Percentiles rank a stretch among this genome's conserved stretches.
These are phyloP conservation scores for Onygenales sp. DNA, from an alignment of 2,329 filamentous ascomycete species.

Conservation along the genomic window DNA sequence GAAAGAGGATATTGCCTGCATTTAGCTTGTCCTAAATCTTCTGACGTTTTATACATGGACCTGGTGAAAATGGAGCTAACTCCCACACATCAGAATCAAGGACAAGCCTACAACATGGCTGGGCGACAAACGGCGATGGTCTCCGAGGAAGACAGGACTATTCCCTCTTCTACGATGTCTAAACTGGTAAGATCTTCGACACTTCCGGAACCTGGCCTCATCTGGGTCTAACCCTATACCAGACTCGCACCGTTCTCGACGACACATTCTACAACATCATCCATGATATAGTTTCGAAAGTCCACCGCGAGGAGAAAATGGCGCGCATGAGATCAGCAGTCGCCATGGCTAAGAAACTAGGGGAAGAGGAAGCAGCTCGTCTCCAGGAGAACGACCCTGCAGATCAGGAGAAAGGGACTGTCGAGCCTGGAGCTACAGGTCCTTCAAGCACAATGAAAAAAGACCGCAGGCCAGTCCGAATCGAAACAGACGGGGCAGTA, in stretches of 20 bases:
- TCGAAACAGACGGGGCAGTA: conserved; percentile 43
- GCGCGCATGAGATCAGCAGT: conserved; percentile 47
- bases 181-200: conserved; percentile 26
- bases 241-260: conserved; percentile 44
- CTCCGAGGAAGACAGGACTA: conserved; percentile 20
- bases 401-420: conserved; percentile 20
- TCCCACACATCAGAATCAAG: neutral
- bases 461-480: conserved; percentile 22
- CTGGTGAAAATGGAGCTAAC: neutral
- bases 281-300: conserved; percentile 48
- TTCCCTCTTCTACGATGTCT: conserved; percentile 29
- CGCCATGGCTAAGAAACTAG: conserved; percentile 33
- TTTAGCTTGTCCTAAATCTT: too few relatives aligned
- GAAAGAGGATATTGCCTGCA: too few relatives aligned
- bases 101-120: conserved; percentile 13
- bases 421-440: conserved; percentile 26
- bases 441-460: conserved; percentile 25
- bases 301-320: conserved; percentile 52
- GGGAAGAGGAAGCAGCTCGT: conserved; percentile 28
- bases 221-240: conserved; percentile 5
- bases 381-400: conserved; percentile 22
- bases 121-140: conserved; percentile 18
- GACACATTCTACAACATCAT: conserved; percentile 51
- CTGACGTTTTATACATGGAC: too few relatives aligned
- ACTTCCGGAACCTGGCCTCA: too few relatives aligned